Percentiles rank a stretch among this genome's conserved stretches.
These are phyloP conservation scores for Fusarium fracticaudum DNA, from an alignment of 2,329 filamentous ascomycete genomes.

Conservation along the genomic window DNA sequence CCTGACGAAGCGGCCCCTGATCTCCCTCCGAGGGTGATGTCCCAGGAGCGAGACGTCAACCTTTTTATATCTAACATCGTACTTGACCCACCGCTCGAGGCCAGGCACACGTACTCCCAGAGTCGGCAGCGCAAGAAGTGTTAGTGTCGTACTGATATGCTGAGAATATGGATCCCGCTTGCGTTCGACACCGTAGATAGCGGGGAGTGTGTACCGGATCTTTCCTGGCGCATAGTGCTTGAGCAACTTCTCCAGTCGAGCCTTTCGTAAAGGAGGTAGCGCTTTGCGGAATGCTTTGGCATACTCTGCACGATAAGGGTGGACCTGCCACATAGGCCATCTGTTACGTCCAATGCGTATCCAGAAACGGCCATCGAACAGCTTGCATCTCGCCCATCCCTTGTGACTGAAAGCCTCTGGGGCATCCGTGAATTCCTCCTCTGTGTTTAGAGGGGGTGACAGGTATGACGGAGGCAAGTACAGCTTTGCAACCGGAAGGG, in stretches of 20 bases:
- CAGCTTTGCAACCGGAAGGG: conserved; percentile 43
- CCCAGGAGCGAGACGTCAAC: conserved; percentile 55
- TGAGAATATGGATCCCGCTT: conserved; percentile 39
- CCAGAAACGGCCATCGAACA: conserved; percentile 73
- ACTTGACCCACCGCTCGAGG: conserved; percentile 59
- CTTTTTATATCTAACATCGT: conserved; percentile 61
- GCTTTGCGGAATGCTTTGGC: conserved; percentile 60
- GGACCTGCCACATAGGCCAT: conserved; percentile 54
- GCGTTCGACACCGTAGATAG: conserved; percentile 59
- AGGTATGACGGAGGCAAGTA: conserved; percentile 34
- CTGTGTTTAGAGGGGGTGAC: conserved; percentile 15
- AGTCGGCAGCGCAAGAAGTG: conserved; percentile 63
- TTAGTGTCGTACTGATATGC: conserved; percentile 45
- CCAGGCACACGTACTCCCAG: conserved; percentile 59
- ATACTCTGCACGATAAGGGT: conserved; percentile 56
- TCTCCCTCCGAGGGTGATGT: conserved; percentile 31
- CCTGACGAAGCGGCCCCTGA: neutral
- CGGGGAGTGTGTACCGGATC: conserved; percentile 64
- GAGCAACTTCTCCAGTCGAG: conserved; percentile 54
- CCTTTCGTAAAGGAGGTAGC: conserved; percentile 47
- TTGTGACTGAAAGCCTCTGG: conserved; percentile 42
- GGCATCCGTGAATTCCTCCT: conserved; percentile 1
- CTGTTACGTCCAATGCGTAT: conserved; percentile 58
- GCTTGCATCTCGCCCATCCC: conserved; percentile 46
- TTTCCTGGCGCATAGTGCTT: conserved; percentile 64